These are phyloP conservation scores for Elsinoe necatrix DNA, from an alignment of 2,329 filamentous ascomycete genomes.

Conservation along the genomic window DNA sequence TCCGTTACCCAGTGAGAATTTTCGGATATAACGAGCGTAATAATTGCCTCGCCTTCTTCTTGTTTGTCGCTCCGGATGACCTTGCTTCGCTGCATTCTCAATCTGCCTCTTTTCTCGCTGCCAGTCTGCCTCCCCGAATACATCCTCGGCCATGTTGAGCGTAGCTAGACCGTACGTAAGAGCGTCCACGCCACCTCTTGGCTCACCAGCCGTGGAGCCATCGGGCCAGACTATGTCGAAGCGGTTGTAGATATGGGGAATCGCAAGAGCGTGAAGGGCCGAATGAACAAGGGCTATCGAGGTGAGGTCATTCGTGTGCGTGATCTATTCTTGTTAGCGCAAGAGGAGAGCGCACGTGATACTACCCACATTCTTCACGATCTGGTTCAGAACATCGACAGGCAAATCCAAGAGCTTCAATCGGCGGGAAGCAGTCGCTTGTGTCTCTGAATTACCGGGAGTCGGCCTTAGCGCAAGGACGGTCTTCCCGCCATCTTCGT, in stretches of 20 bases:
- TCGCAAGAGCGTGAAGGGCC: constrained; percentile 63
- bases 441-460: too few relatives aligned
- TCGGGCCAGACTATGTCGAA: constrained; percentile 89
- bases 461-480: not conserved
- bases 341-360: constrained; percentile 8
- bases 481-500: not conserved
- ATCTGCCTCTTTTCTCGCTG: constrained; percentile 26
- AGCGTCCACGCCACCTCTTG: constrained; percentile 67
- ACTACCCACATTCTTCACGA: constrained; percentile 62
- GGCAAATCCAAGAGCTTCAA: constrained; percentile 59
- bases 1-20: constrained; percentile 79
- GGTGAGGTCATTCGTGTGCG: constrained; percentile 73
- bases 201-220: constrained; percentile 53
- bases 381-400: constrained; percentile 67
- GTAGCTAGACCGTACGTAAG: constrained; percentile 76
- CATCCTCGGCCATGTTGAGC: constrained; percentile 62
- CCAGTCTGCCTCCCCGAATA: constrained; percentile 46
- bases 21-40: constrained; percentile 69
- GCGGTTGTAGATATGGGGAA: constrained; percentile 72
- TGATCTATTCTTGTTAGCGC: constrained; percentile 47
- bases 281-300: constrained; percentile 71
- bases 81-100: not conserved
- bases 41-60: constrained; percentile 56
- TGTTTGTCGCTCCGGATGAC: constrained; percentile 17
- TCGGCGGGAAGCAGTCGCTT: not conserved